Evolutionary conservation across 805 yeast genomes (phyloP).

Genomic region (Saccharomycopsis amapae): DNA sequence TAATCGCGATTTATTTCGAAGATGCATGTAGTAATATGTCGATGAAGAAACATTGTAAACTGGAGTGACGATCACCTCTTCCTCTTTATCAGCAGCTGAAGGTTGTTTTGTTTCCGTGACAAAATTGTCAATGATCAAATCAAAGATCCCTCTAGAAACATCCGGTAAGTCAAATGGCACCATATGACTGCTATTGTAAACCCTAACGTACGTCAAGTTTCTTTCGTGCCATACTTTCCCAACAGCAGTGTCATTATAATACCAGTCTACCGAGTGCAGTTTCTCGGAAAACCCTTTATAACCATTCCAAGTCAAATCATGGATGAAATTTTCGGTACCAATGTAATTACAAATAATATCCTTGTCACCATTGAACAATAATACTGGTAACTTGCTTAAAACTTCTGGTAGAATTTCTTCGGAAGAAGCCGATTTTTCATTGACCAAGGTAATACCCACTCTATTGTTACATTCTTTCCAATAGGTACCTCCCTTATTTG

Average conservation of each 20-base stretch:
- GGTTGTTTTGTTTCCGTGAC: slow-evolving; percentile 24
- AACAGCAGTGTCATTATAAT: slow-evolving; percentile 33
- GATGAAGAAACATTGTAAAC: slow-evolving; percentile 14
- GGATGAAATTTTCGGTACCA: slow-evolving; percentile 66
- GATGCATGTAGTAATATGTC: not conserved
- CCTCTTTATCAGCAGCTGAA: not conserved
- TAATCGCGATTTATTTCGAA: not conserved
- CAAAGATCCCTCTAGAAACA: slow-evolving; percentile 51
- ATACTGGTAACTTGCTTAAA: slow-evolving; percentile 49
- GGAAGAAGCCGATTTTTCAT: slow-evolving; percentile 50
- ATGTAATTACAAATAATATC: slow-evolving; percentile 82
- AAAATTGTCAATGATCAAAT: slow-evolving; percentile 34
- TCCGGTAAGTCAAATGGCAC: slow-evolving; percentile 67
- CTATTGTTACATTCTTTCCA: slow-evolving; percentile 77
- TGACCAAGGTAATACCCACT: slow-evolving; percentile 49
- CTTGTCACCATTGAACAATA: slow-evolving; percentile 79
- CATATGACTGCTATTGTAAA: slow-evolving; percentile 69
- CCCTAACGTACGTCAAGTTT: slow-evolving; percentile 56
- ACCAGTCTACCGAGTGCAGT: slow-evolving; percentile 33
- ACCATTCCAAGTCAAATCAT: slow-evolving; percentile 60
- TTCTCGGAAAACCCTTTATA: slow-evolving; percentile 37
- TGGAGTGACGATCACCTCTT: slow-evolving; percentile 16
- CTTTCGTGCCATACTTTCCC: slow-evolving; percentile 43
- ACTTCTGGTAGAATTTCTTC: slow-evolving; percentile 60
- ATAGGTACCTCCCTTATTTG: slow-evolving; percentile 10